Base-by-base conservation (phyloP, 805 yeast species). In the Vanderwaltozyma tropicalis region DNA sequence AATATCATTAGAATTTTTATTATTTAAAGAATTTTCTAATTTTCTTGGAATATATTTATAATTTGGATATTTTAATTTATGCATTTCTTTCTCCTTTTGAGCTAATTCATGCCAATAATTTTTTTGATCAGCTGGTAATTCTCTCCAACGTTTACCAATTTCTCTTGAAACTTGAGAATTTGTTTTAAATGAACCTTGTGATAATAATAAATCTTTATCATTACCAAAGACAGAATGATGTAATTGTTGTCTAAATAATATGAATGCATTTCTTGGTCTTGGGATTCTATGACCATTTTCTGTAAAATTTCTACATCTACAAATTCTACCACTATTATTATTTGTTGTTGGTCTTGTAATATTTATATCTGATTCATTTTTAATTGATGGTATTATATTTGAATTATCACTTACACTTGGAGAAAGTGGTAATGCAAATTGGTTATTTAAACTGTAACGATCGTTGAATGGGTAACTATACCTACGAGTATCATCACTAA, bases 61-160 rank as follows among this genome's bases (percentile, higher is more conserved):
- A 39, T 86, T 88, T 6, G 95, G 95, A 55, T 85, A 86, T 53
- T 84, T 79, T 47, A 77, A 77, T 34, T 85, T 81, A 52, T 85
- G 95, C 45, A 74, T 69, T 44, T 72, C 72, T 64, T 85, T 86
- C 55, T 85, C 95, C 49, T 80, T 83, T 48, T 81, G 87, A 18
- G 92, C 89, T 45, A 80, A 69, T 41, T 71, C 71, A 48, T 75
- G 77, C 95, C 95, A 85, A 54, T 77, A 74, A 18, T 78, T 79
- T 57, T 81, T 78, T 41, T 83, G 89, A 16, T 69, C 72, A 1
- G 51, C 49, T 2, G 58, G 37, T 17, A 65, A 42, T 25, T 55
- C 59, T 47, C 68, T 58, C 70, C 70, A 66, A 40, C 67, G 57
- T 35, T 53, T 50, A 15, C 52, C 69, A 44, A 32, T 68, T 52